A percentile compares a stretch with the other conserved stretches of the same genome.
These are phyloP conservation scores for Aureobasidium sp. DNA, from an alignment of 2,329 filamentous ascomycete species.

Conservation along the genomic window DNA sequence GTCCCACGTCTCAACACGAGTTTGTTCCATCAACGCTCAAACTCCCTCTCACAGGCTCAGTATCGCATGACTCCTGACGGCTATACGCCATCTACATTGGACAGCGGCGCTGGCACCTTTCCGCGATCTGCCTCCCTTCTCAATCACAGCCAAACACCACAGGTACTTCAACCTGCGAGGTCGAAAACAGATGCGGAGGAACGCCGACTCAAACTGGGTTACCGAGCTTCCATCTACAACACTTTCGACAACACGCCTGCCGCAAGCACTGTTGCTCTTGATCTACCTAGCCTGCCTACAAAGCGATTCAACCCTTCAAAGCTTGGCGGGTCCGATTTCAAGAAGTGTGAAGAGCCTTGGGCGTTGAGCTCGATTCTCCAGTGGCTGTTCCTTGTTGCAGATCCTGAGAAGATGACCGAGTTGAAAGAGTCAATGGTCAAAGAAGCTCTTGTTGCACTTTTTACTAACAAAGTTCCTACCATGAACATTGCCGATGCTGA, in stretches of 20 bases:
- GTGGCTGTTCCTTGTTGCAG: slow-evolving; percentile 79
- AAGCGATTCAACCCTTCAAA: slow-evolving; percentile 81
- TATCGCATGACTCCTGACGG: slow-evolving; percentile 14
- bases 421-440: slow-evolving; percentile 76
- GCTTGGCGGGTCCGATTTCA: slow-evolving; percentile 70
- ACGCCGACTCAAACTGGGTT: slow-evolving; percentile 47
- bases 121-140: slow-evolving; percentile 74
- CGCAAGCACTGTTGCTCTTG: slow-evolving; percentile 54
- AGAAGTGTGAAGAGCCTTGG: slow-evolving; percentile 83
- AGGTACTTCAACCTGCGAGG: slow-evolving; percentile 71
- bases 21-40: neutral
- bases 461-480: slow-evolving; percentile 90
- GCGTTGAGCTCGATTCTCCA: slow-evolving; percentile 76
- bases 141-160: slow-evolving; percentile 71
- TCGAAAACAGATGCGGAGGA: slow-evolving; percentile 91
- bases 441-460: slow-evolving; percentile 79
- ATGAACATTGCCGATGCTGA: slow-evolving; percentile 99
- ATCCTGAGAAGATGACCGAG: slow-evolving; percentile 72
- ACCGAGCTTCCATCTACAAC: slow-evolving; percentile 35
- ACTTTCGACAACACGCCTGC: slow-evolving; percentile 32
- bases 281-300: slow-evolving; percentile 74
- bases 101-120: slow-evolving; percentile 24
- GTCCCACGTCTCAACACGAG: slow-evolving; percentile 32
- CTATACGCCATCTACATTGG: slow-evolving; percentile 7
- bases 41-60: slow-evolving; percentile 13